Conservation (phyloP, 331 rosid genomes). For the Quercus tomentella region DNA sequence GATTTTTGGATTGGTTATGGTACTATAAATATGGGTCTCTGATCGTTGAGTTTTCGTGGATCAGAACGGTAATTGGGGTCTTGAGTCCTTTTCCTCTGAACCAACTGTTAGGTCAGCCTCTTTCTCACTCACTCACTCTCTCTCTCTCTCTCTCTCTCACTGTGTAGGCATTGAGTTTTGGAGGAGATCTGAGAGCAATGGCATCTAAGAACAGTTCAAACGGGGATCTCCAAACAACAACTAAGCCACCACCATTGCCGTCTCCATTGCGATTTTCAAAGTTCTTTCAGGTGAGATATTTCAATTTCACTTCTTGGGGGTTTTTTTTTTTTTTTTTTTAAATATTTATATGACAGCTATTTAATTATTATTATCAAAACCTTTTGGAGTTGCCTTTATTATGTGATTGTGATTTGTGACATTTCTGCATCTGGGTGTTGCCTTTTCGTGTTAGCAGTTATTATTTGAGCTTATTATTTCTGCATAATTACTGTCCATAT, state of each 20-base stretch:
- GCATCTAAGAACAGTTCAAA: constrained; percentile 41
- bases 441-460: constrained; percentile 14
- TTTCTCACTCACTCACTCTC: neutral
- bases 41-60: constrained; percentile 22
- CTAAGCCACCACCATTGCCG: constrained; percentile 71
- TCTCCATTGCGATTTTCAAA: constrained; percentile 81
- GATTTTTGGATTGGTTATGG: constrained; percentile 1
- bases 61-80: constrained; percentile 34
- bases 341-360: neutral
- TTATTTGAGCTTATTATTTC: neutral
- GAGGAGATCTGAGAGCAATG: constrained; percentile 36
- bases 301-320: too few species aligned
- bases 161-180: constrained; percentile 21
- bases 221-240: constrained; percentile 38
- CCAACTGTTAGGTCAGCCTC: constrained; percentile 18
- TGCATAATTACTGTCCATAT: neutral
- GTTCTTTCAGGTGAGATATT: constrained; percentile 55
- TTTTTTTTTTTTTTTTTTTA: neutral
- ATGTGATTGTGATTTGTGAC: constrained; percentile 11
- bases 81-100: constrained; percentile 13
- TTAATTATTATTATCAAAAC: neutral
- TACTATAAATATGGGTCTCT: constrained; percentile 38
- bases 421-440: constrained; percentile 2
- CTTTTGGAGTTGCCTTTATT: neutral
- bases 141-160: neutral